phyloP scores from a whole-genome alignment of 805 yeast species.

The Zygosaccharomyces gambellarensis region DNA sequence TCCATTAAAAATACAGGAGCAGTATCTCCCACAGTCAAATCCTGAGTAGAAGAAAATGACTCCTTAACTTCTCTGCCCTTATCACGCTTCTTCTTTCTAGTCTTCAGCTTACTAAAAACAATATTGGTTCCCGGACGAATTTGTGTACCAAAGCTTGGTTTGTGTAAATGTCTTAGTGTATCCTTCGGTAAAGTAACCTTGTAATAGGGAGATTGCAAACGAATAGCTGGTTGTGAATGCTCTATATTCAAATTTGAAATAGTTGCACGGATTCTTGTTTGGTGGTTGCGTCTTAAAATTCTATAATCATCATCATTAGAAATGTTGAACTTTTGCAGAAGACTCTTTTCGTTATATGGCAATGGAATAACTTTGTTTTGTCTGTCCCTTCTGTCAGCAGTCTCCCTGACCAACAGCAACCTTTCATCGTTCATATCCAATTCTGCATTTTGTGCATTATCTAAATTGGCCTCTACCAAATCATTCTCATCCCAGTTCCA shows the following conservation, averaged over 20 bases:
- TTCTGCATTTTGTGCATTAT: conserved; percentile 28
- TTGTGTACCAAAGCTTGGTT: conserved; percentile 56
- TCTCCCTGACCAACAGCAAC: conserved; percentile 51
- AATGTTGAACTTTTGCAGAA: conserved; percentile 65
- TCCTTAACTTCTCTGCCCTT: conserved; percentile 76
- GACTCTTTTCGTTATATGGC: conserved; percentile 50
- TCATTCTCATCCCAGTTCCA: conserved; percentile 49
- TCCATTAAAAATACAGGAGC: conserved; percentile 76
- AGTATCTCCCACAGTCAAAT: conserved; percentile 78
- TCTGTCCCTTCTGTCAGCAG: conserved; percentile 8
- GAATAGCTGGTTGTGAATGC: conserved; percentile 81
- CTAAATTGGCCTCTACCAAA: conserved; percentile 64
- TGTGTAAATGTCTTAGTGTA: conserved; percentile 72
- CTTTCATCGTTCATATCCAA: conserved; percentile 87
- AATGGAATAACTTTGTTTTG: conserved; percentile 22
- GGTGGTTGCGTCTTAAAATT: conserved; percentile 75
- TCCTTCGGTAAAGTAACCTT: conserved; percentile 66
- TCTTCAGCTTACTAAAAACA: conserved; percentile 67
- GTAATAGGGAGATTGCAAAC: conserved; percentile 87
- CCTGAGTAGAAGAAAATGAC: conserved; percentile 63
- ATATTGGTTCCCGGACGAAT: conserved; percentile 75
- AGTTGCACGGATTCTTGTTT: conserved; percentile 86
- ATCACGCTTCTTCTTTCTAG: conserved; percentile 83
- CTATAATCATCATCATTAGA: conserved; percentile 89
- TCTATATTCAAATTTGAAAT: conserved; percentile 87